A percentile compares a stretch with the other conserved stretches of the same genome.
These are phyloP conservation scores for Penicillium pancosmium DNA, from an alignment of 495 filamentous ascomycete species.

Conservation along the genomic window DNA sequence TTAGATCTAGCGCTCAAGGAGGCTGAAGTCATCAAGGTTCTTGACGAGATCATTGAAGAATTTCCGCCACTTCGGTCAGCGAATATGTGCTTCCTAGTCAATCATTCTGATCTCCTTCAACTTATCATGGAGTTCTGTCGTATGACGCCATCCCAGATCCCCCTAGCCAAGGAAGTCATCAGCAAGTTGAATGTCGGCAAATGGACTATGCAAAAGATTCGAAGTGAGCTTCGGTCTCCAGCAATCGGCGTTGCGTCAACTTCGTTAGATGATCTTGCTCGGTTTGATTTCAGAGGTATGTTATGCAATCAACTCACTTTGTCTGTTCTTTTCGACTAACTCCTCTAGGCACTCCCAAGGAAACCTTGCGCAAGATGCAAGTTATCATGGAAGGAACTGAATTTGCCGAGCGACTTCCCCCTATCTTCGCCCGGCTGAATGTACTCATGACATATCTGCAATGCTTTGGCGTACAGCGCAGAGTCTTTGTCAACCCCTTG, in stretches of 20 bases:
- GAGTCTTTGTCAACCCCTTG: constrained; percentile 83
- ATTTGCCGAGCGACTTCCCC: constrained; percentile 64
- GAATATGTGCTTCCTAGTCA: constrained; percentile 88
- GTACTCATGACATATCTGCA: constrained; percentile 75
- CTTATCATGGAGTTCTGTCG: constrained; percentile 86
- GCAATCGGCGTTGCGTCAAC: constrained; percentile 83
- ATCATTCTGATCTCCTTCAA: constrained; percentile 83
- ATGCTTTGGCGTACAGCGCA: constrained; percentile 71
- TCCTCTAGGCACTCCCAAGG: constrained; percentile 64
- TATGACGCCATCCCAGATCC: constrained; percentile 67
- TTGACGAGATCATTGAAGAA: constrained; percentile 85
- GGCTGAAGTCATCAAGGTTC: constrained; percentile 90
- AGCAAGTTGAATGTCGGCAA: constrained; percentile 86
- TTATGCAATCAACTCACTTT: constrained; percentile 6
- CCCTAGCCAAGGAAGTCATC: constrained; percentile 76
- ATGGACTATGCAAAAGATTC: constrained; percentile 82
- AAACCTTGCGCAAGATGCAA: constrained; percentile 72
- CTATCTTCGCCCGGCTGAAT: constrained; percentile 77
- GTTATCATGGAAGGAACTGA: constrained; percentile 72
- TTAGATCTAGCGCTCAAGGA: constrained; percentile 87
- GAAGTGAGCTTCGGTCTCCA: constrained; percentile 78
- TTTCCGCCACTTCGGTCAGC: constrained; percentile 73
- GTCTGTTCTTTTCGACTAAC: constrained; percentile 22
- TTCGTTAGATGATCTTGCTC: constrained; percentile 84
- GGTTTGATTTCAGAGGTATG: constrained; percentile 86